Base-by-base conservation (phyloP, 805 yeast genomes). In the Wickerhamiella allomyrinae region DNA sequence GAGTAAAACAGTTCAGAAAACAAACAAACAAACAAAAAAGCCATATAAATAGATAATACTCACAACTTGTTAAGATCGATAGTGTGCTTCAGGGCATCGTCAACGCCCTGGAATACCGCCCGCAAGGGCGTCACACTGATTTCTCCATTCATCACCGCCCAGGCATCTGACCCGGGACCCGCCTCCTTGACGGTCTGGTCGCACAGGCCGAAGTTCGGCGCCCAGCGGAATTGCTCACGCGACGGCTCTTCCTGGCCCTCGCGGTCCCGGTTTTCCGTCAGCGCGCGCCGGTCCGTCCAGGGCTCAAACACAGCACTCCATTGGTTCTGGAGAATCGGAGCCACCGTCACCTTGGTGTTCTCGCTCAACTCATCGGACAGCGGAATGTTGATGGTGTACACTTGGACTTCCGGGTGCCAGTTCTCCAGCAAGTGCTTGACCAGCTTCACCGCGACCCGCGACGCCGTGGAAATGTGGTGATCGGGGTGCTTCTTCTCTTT, bases 301-400 rank as follows among this genome's bases (percentile, higher is more conserved):
- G 31, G 31, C 37, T 57, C 60, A 56, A 75, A 83, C 7, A 82
- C 70, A 0, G 84, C 69, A 1, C 70, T 68, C 97, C 97, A 91
- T 49, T 68, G 63, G 60, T 89, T 89, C 43, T 76, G 74, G 56
- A 85, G 67, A 39, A 89, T 74, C n/a, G 93, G 87, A 2, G 93
- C 78, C 58, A 73, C 83, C 44, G 68, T 57, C 29, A 80, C 72
- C 52, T 73, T 77, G 1, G 94, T 80, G 3, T 71, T 69, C n/a
- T 67, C 52, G 46, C 69, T 62, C 39, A 84, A 64, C 7, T 65
- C 60, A 2, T 66, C 68, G n/a, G 65, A 62, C 35, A 91, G 64
- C 3, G 98, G 97, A 4, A 91, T 70, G 57, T 89, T 91, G 22
- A 91, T 66, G n/a, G 85, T 69, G 59, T 79, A 89, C 31, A 89